These are phyloP conservation scores for Seminavis robusta DNA, from an alignment of 108 stramenopile genomes.

Conservation along the genomic window DNA sequence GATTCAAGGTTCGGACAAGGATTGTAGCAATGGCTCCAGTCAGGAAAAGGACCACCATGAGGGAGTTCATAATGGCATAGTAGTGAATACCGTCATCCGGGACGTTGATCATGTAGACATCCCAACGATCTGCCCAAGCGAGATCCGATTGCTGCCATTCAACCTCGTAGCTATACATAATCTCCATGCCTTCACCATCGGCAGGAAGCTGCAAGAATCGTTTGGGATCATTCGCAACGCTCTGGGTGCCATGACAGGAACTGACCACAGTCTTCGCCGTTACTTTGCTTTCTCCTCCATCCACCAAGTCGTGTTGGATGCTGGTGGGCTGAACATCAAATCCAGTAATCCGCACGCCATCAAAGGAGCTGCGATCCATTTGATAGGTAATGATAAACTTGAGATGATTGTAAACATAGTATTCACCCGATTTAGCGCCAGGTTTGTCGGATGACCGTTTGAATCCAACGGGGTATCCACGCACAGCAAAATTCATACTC, in stretches of 20 bases:
- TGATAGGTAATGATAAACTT: slow-evolving; percentile 86
- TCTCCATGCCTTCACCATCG: slow-evolving; percentile 52
- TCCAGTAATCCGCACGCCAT: slow-evolving; percentile 89
- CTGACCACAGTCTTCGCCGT: neutral
- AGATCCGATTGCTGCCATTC: slow-evolving; percentile 73
- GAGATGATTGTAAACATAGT: slow-evolving; percentile 92
- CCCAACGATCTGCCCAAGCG: slow-evolving; percentile 92
- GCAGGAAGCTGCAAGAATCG: slow-evolving; percentile 38
- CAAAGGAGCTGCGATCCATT: slow-evolving; percentile 53
- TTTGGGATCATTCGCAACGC: slow-evolving; percentile 32
- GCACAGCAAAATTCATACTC: slow-evolving; percentile 31
- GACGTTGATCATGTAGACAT: slow-evolving; percentile 79
- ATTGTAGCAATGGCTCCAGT: slow-evolving; percentile 87
- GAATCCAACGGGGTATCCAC: slow-evolving; percentile 60
- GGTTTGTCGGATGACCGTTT: no score
- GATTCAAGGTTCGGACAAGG: slow-evolving; percentile 74
- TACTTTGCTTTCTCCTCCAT: slow-evolving; percentile 29
- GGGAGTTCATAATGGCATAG: slow-evolving; percentile 91
- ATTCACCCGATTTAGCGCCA: no score
- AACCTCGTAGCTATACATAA: slow-evolving; percentile 87
- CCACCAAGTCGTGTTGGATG: slow-evolving; percentile 66
- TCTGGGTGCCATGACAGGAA: slow-evolving; percentile 10
- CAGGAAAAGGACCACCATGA: slow-evolving; percentile 91
- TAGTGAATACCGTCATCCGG: slow-evolving; percentile 89
- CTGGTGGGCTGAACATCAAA: slow-evolving; percentile 92